phyloP scores from a whole-genome alignment of 1,139 yeast genomes.

The Debaryomyces psychrophilus region DNA sequence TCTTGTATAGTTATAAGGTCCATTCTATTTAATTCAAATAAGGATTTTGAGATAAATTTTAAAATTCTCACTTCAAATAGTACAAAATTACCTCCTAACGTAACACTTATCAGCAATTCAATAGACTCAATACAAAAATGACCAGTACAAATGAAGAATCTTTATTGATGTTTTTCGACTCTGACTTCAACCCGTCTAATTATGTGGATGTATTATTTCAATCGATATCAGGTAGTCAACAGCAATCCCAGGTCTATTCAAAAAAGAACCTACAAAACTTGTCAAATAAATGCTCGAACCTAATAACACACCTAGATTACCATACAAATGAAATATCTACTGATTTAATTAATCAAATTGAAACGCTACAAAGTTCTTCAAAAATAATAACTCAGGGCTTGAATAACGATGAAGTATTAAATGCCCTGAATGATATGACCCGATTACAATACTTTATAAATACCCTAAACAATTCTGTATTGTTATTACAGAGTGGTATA shows the following conservation, averaged over 20 bases:
- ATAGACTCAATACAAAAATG: neutral
- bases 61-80: conserved; percentile 1
- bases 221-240: conserved; percentile 21
- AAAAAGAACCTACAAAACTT: conserved; percentile 29
- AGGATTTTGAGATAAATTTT: neutral
- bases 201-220: conserved; percentile 44
- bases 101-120: neutral
- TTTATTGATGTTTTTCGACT: conserved; percentile 45
- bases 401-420: conserved; percentile 11
- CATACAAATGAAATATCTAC: conserved; percentile 58
- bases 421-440: conserved; percentile 26
- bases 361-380: conserved; percentile 43
- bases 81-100: neutral
- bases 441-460: conserved; percentile 67
- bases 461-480: conserved; percentile 58
- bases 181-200: conserved; percentile 38
- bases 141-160: conserved; percentile 19
- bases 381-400: conserved; percentile 32
- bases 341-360: conserved; percentile 53
- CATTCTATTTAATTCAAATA: conserved; percentile 12
- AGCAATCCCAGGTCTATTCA: conserved; percentile 22
- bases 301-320: conserved; percentile 63
- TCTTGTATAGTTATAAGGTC: conserved; percentile 42
- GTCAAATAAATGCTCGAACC: conserved; percentile 34
- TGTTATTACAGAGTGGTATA: conserved; percentile 56